Evolutionary conservation across 768 basidiomycete genomes (phyloP).

Genomic region (Mycena sanguinolenta): DNA sequence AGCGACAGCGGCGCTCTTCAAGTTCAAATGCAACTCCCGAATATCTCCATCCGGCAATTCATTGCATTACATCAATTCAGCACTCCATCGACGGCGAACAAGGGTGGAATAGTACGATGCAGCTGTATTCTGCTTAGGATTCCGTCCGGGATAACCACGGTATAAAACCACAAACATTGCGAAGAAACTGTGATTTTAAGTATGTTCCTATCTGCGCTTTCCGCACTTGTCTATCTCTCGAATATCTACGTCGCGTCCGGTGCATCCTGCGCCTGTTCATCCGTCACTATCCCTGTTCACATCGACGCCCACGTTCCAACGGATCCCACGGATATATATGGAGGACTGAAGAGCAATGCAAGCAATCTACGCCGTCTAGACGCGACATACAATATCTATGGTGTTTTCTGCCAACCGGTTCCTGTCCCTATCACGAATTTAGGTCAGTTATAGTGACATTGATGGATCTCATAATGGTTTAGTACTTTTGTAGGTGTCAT

Average conservation of each 20-base stretch:
- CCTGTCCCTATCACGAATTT: background rate
- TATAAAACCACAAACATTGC: background rate
- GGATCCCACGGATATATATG: background rate
- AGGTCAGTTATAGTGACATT: background rate
- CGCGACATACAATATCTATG: background rate
- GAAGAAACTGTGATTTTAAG: background rate
- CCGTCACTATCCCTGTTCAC: background rate
- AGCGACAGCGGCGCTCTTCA: too few species aligned
- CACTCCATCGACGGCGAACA: too few species aligned
- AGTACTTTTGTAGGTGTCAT: background rate
- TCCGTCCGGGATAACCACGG: background rate
- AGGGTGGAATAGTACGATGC: too few species aligned
- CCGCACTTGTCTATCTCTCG: background rate
- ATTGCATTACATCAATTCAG: too few species aligned
- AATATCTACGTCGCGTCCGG: background rate
- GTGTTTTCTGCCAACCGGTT: background rate
- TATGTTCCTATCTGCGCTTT: background rate
- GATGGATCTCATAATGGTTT: background rate
- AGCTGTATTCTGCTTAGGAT: too few species aligned
- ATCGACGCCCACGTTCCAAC: background rate
- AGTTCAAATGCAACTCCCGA: too few species aligned
- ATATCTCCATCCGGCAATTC: too few species aligned
- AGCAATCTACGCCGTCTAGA: conserved; percentile 3
- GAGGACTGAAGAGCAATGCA: background rate
- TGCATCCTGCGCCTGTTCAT: conserved; percentile 3